Evolutionary conservation across 139 green algal species (phyloP), one percentile per base, ranked within the genome.

Genomic region (Parachlorella kessleri): DNA sequence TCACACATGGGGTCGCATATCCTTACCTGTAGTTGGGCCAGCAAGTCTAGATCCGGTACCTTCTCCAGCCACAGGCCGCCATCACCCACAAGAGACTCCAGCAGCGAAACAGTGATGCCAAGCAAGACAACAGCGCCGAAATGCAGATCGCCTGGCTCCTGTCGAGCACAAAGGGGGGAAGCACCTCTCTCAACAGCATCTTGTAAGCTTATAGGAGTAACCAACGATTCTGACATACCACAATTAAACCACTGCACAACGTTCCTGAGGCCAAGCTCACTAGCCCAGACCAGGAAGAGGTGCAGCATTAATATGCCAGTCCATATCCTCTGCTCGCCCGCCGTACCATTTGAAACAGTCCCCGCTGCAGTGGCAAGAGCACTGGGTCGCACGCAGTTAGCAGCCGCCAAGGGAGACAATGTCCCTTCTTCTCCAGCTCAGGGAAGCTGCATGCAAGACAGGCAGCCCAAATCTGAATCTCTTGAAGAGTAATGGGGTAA

Each of bases 11-110:
- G 21, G 48, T 59, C 48, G 21, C 21, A 14, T 59, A 18, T 18
- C 14, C 48, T 59, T 59, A 59, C 48, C 48, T 18, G 0, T 18
- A 81, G 36, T 5, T 9, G 9, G 5, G 26, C 53, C 75, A 81
- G 66, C 38, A 70, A 4, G 48, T 26, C n/a, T 8, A 73, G 68
- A 33, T 80, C 71, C 0, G 79, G 79, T 33, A 84, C 40, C 8
- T 33, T 9, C 0, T 80, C n/a, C 54, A 79, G 48, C 55, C 72
- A n/a, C 71, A 80, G n/a, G 3, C 79, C 79, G 5, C 59, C 69
- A 28, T 74, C 64, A 33, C 79, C 79, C 53, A 84, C 35, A 36
- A 81, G 42, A 40, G 40, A 63, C 37, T 81, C 75, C 9, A 81
- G 75, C 66, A 81, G 48, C 36, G 26, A 38, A 35, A 37, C 68